These are phyloP conservation scores for Phytopythium boreale DNA, from an alignment of 352 stramenopile genomes.

Conservation along the genomic window DNA sequence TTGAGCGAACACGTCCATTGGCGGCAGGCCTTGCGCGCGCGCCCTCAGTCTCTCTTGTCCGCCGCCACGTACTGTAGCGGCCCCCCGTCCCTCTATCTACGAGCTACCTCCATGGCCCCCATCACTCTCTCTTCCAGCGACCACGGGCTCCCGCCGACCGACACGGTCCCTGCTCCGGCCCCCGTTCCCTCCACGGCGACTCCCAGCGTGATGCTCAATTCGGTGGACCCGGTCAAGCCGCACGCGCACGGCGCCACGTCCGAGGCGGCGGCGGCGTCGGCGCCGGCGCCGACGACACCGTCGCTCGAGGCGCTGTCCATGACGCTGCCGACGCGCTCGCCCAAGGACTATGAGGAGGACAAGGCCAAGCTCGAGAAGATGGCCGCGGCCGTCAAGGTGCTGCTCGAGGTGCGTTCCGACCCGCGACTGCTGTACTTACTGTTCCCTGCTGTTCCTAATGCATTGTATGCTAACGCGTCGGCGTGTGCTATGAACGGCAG, in stretches of 20 bases:
- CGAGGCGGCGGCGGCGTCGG: slow-evolving; percentile 10
- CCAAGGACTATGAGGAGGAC: slow-evolving; percentile 73
- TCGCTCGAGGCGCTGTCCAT: slow-evolving; percentile 54
- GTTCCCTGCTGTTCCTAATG: slow-evolving; percentile 3
- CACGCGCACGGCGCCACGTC: slow-evolving; percentile 3
- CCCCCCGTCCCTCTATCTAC: slow-evolving; percentile 3
- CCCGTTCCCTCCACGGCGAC: neutral
- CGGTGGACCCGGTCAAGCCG: slow-evolving; percentile 22
- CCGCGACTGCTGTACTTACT: neutral
- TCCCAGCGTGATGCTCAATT: slow-evolving; percentile 9
- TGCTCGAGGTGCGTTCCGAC: slow-evolving; percentile 81
- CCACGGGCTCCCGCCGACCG: slow-evolving; percentile 12
- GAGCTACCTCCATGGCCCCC: slow-evolving; percentile 30
- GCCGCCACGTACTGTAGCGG: slow-evolving; percentile 1
- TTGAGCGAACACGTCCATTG: slow-evolving; percentile 4
- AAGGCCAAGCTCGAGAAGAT: slow-evolving; percentile 89
- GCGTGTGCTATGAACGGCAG: slow-evolving; percentile 10
- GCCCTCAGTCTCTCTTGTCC: neutral
- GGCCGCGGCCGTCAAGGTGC: slow-evolving; percentile 89
- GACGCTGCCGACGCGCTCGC: slow-evolving; percentile 48
- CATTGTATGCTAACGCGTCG: neutral
- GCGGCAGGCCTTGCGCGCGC: neutral
- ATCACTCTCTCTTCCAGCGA: slow-evolving; percentile 26
- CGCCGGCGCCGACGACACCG: no score
- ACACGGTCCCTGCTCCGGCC: neutral